Evolutionary conservation across 352 stramenopile genomes (phyloP).

Genomic region (Aphanomyces cochlioides): DNA sequence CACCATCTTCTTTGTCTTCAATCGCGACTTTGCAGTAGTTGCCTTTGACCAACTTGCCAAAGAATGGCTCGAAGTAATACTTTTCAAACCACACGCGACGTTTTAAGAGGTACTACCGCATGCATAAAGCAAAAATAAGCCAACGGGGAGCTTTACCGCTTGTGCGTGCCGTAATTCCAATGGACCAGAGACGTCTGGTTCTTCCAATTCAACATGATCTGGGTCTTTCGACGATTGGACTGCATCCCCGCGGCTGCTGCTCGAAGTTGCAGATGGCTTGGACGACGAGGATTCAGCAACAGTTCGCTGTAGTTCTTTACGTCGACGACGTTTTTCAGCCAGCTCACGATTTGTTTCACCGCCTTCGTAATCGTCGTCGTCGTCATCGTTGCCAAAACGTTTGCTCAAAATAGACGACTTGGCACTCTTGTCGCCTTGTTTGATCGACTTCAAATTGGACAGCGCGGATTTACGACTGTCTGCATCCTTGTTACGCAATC

Average conservation of each 20-base stretch:
- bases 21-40: conserved; percentile 74
- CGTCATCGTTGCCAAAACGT: conserved; percentile 55
- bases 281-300: conserved; percentile 34
- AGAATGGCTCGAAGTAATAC: conserved; percentile 83
- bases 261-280: conserved; percentile 47
- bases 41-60: conserved; percentile 69
- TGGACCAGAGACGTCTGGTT: conserved; percentile 23
- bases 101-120: conserved; percentile 59
- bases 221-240: conserved; percentile 25
- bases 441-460: conserved; percentile 73
- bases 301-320: conserved; percentile 62
- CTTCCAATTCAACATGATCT: conserved; percentile 22
- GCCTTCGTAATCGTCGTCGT: conserved; percentile 39
- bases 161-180: conserved; percentile 19
- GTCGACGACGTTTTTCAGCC: conserved; percentile 68
- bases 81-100: conserved; percentile 78
- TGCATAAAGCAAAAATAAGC: background rate
- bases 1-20: conserved; percentile 52
- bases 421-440: conserved; percentile 50
- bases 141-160: background rate
- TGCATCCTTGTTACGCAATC: conserved; percentile 51
- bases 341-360: conserved; percentile 47
- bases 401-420: conserved; percentile 73
- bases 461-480: conserved; percentile 77
- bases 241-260: background rate